Conservation (phyloP, 2,329 filamentous ascomycete genomes). For the Ceratocystis harringtonii region DNA sequence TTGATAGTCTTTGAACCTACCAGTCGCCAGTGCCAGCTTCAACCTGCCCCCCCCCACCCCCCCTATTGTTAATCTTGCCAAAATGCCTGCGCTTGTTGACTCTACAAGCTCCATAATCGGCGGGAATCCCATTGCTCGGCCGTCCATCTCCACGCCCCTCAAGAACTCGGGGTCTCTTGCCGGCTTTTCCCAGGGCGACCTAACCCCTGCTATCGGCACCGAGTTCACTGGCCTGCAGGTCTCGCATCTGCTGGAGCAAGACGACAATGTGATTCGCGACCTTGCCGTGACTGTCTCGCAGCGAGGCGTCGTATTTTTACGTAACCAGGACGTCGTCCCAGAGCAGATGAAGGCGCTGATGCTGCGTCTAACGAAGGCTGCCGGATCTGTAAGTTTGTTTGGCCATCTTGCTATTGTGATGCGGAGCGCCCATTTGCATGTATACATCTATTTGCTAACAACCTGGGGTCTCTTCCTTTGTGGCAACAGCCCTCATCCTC, state of each 20-base stretch:
- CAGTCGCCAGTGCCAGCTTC: too few species aligned
- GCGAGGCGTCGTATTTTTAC: slow-evolving; percentile 50
- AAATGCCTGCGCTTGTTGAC: slow-evolving; percentile 11
- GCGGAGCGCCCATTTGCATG: too few species aligned
- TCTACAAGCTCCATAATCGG: slow-evolving; percentile 6
- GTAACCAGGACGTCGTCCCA: slow-evolving; percentile 42
- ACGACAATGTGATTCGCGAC: slow-evolving; percentile 42
- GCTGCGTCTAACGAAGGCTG: slow-evolving; percentile 42
- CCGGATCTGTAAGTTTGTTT: slow-evolving; percentile 25
- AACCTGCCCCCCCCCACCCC: neutral
- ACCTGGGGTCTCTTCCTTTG: neutral
- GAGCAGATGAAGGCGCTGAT: slow-evolving; percentile 46
- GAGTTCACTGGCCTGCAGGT: slow-evolving; percentile 38
- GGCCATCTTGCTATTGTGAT: too few species aligned
- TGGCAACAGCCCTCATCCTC: slow-evolving; percentile 37
- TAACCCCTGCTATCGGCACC: slow-evolving; percentile 40
- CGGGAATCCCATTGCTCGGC: slow-evolving; percentile 11
- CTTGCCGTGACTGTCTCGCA: slow-evolving; percentile 48
- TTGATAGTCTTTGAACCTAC: too few species aligned
- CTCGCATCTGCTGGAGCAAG: slow-evolving; percentile 33
- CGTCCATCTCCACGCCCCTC: slow-evolving; percentile 20
- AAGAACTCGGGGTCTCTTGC: slow-evolving; percentile 28
- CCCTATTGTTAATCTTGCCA: neutral
- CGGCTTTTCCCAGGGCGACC: slow-evolving; percentile 32
- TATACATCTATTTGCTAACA: neutral